Conservation (phyloP, 305 asterid genomes). For the Fraxinus angustifolia region DNA sequence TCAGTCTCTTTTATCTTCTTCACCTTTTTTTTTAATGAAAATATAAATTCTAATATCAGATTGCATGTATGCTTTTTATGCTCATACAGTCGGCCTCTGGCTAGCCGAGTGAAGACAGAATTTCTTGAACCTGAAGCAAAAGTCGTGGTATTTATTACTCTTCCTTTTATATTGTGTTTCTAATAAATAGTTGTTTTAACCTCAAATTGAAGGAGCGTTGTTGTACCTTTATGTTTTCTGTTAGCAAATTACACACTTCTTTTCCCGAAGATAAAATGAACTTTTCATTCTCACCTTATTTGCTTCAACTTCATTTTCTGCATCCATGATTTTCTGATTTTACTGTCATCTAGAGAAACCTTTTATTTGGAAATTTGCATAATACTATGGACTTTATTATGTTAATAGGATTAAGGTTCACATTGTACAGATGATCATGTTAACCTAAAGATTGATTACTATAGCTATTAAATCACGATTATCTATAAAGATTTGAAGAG, state of each 20-base stretch:
- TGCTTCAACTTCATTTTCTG: background rate
- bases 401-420: background rate
- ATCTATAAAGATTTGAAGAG: background rate
- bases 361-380: background rate
- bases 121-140: conserved; percentile 46
- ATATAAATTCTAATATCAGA: background rate
- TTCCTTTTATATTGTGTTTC: background rate
- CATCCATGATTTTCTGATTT: background rate
- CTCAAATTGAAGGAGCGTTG: background rate
- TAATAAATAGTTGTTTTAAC: background rate
- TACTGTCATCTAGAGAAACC: background rate
- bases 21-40: no score
- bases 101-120: conserved; percentile 56
- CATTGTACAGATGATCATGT: background rate
- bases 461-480: background rate
- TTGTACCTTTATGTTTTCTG: background rate
- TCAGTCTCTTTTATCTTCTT: background rate
- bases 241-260: background rate
- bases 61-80: conserved; percentile 12
- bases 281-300: background rate
- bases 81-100: conserved; percentile 38
- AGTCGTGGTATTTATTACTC: conserved; percentile 36
- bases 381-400: background rate
- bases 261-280: background rate
- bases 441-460: background rate